Base-by-base conservation (phyloP, 768 basidiomycete species). In the Russula sp. region DNA sequence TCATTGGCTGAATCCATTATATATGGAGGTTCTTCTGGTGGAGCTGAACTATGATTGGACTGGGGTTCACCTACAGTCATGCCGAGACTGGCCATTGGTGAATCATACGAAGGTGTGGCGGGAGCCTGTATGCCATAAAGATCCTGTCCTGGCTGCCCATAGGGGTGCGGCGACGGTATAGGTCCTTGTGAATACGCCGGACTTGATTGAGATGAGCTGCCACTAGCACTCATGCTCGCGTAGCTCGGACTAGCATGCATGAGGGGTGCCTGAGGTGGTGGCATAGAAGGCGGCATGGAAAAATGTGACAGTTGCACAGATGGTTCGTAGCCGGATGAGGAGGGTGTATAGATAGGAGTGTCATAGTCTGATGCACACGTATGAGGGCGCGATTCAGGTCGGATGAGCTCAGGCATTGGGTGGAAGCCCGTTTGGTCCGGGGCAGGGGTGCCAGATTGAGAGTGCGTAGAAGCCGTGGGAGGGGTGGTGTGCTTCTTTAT, bases 111-210 rank as follows among this genome's bases (percentile, higher is more conserved):
- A 13, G 62, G 62, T 10, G 65, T 64, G 18, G 58, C 11, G 14
- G 63, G 54, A 0, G 51, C 47, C 16, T 58, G 57, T 4, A 59
- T 35, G 35, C 35, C 44, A 49, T 64, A 66, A 18, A 64, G 3
- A 8, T 57, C 62, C 35, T 16, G 44, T 49, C 51, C 56, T 52
- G 56, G 53, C 31, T 47, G 65, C 42, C 56, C 52, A 47, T 58
- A 66, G 16, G 65, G 44, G 39, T 64, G 65, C 40, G 65, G 57
- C 10, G 65, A 64, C 9, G 62, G 62, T 14, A 63, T 58, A 9
- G 57, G 62, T 14, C 50, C 61, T 31, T 63, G 64, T 57, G 61
- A 65, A 56, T 64, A 64, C 31, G 63, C 63, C 11, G 63, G 63
- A 39, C 63, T 64, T 22, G 63, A 64, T 32, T 64, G 63, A 5